Evolutionary conservation across 2,329 filamentous ascomycete genomes (phyloP).

Genomic region (Bisporella sp.): DNA sequence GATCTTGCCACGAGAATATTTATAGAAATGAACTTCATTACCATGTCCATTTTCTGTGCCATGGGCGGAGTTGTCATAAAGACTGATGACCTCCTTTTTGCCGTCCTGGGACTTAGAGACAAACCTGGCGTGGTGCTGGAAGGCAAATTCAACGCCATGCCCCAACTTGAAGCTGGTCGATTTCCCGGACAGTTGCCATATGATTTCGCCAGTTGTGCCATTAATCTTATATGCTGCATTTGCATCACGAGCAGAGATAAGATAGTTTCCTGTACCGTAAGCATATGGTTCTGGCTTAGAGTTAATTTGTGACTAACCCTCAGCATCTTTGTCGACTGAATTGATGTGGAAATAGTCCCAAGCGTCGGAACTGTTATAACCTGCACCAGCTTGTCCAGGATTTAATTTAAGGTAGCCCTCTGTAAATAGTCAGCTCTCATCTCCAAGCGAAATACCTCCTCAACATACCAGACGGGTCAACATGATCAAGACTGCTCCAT

Average conservation of each 20-base stretch:
- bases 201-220: conserved; percentile 36
- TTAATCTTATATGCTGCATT: conserved; percentile 41
- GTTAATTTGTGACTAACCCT: conserved; percentile 25
- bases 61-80: conserved; percentile 20
- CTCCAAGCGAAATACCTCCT: conserved; percentile 10
- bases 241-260: conserved; percentile 39
- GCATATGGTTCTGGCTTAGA: no score
- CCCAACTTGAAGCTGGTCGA: conserved; percentile 36
- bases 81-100: conserved; percentile 11
- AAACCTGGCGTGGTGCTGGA: conserved; percentile 43
- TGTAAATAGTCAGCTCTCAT: conserved; percentile 12
- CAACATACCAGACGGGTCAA: conserved; percentile 33
- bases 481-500: conserved; percentile 49
- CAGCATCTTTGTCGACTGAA: conserved; percentile 31
- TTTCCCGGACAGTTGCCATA: conserved; percentile 40
- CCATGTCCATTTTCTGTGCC: conserved; percentile 8
- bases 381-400: conserved; percentile 35
- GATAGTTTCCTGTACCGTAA: conserved; percentile 23
- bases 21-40: conserved; percentile 8
- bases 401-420: conserved; percentile 40
- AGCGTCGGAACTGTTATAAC: conserved; percentile 31
- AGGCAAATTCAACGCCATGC: conserved; percentile 38
- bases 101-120: conserved; percentile 17
- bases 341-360: conserved; percentile 33
- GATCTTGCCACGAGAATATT: conserved; percentile 16